phyloP scores from a whole-genome alignment of 139 green algal species.

The Gonium pectorale region DNA sequence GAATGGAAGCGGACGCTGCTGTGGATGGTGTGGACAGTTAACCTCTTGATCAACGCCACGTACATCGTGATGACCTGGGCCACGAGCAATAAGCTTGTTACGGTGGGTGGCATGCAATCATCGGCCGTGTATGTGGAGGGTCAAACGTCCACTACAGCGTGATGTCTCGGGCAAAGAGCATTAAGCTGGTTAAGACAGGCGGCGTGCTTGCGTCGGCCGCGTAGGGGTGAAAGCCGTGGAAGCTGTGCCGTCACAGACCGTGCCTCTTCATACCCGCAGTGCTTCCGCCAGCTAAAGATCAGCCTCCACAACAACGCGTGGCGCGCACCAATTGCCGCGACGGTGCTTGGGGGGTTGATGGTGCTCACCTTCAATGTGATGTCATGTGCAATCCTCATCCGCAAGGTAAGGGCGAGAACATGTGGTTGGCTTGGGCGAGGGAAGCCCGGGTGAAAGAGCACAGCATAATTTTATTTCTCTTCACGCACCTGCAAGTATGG shows the following conservation, averaged over 20 bases:
- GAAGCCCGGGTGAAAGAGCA: conserved; percentile 35
- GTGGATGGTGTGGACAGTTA: conserved; percentile 34
- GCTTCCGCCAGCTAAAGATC: neutral
- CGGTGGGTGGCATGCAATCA: conserved; percentile 7
- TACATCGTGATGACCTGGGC: conserved; percentile 55
- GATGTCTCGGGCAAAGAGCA: no score
- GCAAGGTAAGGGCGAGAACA: neutral
- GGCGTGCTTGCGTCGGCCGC: no score
- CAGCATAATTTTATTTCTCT: no score
- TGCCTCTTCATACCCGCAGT: no score
- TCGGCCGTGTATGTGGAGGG: no score
- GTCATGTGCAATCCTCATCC: conserved; percentile 37
- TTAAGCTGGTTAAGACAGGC: no score
- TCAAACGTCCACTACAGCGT: no score
- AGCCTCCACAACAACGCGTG: conserved; percentile 28
- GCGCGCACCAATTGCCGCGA: conserved; percentile 51
- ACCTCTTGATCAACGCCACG: conserved; percentile 44
- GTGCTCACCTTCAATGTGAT: conserved; percentile 46
- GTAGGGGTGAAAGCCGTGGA: no score
- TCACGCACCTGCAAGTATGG: no score
- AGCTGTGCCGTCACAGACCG: no score
- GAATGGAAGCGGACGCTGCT: conserved; percentile 35
- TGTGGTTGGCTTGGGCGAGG: neutral
- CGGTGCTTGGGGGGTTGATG: conserved; percentile 52
- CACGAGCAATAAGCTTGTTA: conserved; percentile 48